Conservation (phyloP, 768 basidiomycete species). For the Mrakia hoshinonis region DNA sequence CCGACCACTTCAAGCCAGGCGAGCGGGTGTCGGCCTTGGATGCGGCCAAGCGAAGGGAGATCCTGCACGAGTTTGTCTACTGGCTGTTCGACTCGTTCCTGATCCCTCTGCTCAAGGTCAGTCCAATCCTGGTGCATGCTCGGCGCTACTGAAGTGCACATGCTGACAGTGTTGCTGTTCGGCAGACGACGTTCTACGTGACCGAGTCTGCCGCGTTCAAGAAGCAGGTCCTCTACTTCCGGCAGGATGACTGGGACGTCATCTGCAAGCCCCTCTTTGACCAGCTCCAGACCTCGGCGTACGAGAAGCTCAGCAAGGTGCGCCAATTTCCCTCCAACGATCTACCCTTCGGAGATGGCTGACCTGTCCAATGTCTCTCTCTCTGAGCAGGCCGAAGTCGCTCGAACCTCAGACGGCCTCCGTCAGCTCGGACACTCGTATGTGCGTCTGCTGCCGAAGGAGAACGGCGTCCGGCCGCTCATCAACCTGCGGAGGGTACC, state of each 20-base stretch:
- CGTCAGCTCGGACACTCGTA: slow-evolving; percentile 73
- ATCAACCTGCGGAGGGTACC: slow-evolving; percentile 62
- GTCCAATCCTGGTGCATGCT: slow-evolving; percentile 29
- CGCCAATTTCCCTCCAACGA: slow-evolving; percentile 26
- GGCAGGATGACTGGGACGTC: slow-evolving; percentile 85
- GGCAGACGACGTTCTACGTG: slow-evolving; percentile 81
- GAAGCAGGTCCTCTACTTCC: slow-evolving; percentile 78
- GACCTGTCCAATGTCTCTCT: not conserved
- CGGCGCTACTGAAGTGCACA: not conserved
- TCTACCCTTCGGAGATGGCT: not conserved
- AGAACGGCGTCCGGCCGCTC: slow-evolving; percentile 87
- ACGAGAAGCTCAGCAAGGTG: slow-evolving; percentile 63
- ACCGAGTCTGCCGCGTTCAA: slow-evolving; percentile 82
- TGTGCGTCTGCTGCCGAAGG: slow-evolving; percentile 84
- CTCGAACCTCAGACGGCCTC: slow-evolving; percentile 51
- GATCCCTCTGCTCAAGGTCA: slow-evolving; percentile 64
- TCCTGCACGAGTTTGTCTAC: slow-evolving; percentile 79
- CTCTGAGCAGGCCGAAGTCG: slow-evolving; percentile 51
- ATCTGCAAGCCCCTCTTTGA: slow-evolving; percentile 74
- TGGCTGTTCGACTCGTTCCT: slow-evolving; percentile 91
- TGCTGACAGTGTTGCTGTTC: not conserved
- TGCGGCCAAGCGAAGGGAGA: slow-evolving; percentile 62
- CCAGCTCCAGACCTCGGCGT: slow-evolving; percentile 60
- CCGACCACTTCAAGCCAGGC: slow-evolving; percentile 30
- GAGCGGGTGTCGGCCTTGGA: slow-evolving; percentile 54